Conservation (phyloP, 306 rosid species). For the Citrullus colocynthis region DNA sequence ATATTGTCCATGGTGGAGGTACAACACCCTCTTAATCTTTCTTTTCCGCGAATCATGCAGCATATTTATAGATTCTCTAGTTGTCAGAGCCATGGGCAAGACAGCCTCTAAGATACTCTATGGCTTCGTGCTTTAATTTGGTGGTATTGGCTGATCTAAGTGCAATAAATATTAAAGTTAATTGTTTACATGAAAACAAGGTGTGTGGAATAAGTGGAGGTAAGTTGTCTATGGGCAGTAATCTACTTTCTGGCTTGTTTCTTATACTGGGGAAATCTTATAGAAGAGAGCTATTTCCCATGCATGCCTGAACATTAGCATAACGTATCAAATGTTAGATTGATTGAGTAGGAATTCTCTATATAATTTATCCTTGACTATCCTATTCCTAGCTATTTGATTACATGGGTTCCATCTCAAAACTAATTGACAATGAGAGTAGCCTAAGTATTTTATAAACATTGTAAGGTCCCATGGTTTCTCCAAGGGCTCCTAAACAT, state of each 20-base stretch:
- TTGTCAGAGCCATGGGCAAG: neutral
- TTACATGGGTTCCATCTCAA: too few relatives aligned
- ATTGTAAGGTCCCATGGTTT: too few relatives aligned
- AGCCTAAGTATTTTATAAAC: too few relatives aligned
- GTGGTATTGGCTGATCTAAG: neutral
- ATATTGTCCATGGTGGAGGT: conserved; percentile 37
- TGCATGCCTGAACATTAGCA: neutral
- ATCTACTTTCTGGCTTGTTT: neutral
- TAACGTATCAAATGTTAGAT: neutral
- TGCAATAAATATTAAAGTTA: neutral
- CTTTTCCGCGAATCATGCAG: neutral
- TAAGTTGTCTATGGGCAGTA: neutral
- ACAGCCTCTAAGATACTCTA: neutral
- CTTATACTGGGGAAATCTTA: neutral
- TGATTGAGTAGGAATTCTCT: neutral
- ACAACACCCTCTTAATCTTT: conserved; percentile 5
- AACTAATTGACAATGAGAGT: too few relatives aligned
- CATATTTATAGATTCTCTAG: neutral
- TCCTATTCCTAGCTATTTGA: too few relatives aligned
- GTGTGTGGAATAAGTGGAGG: neutral
- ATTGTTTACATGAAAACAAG: neutral
- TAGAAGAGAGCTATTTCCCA: neutral
- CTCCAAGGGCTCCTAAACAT: too few relatives aligned
- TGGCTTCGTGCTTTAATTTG: neutral
- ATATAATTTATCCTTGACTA: neutral